Percentiles rank a stretch among this genome's conserved stretches.
phyloP scores from a whole-genome alignment of 2,329 filamentous ascomycete genomes.

The Zasmidium angulare region DNA sequence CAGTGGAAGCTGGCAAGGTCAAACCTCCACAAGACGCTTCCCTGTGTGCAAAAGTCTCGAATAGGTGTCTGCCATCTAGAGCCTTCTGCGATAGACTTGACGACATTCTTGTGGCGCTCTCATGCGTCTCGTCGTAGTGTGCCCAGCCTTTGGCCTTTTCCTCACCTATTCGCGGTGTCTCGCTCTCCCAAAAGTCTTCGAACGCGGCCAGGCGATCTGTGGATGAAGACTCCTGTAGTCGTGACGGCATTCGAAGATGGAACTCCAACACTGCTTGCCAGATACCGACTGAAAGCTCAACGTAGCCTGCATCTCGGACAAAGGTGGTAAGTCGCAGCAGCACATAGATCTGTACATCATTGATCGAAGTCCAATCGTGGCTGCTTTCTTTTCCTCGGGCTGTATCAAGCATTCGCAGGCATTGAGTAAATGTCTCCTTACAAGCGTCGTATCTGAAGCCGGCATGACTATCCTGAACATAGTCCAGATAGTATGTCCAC shows the following conservation, averaged over 20 bases:
- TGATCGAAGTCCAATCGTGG: slow-evolving; percentile 22
- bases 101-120: neutral
- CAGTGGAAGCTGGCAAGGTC: slow-evolving; percentile 59
- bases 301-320: slow-evolving; percentile 73
- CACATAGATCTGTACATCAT: slow-evolving; percentile 62
- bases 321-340: slow-evolving; percentile 74
- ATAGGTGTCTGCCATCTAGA: neutral
- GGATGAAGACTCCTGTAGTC: slow-evolving; percentile 1
- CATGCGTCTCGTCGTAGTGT: slow-evolving; percentile 38
- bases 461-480: slow-evolving; percentile 65
- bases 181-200: slow-evolving; percentile 82
- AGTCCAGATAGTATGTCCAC: slow-evolving; percentile 74
- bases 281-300: slow-evolving; percentile 71
- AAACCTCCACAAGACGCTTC: slow-evolving; percentile 51
- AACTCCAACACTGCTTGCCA: slow-evolving; percentile 84
- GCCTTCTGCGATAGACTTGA: neutral
- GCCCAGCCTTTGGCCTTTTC: slow-evolving; percentile 68
- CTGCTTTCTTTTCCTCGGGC: neutral
- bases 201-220: slow-evolving; percentile 46
- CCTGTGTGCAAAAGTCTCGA: slow-evolving; percentile 43
- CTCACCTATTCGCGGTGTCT: slow-evolving; percentile 77
- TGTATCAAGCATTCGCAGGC: slow-evolving; percentile 42
- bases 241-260: slow-evolving; percentile 59
- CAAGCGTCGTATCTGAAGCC: slow-evolving; percentile 68
- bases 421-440: slow-evolving; percentile 59